These are phyloP conservation scores for Hippophae gyantsensis DNA, from an alignment of 306 rosid genomes.

Conservation along the genomic window DNA sequence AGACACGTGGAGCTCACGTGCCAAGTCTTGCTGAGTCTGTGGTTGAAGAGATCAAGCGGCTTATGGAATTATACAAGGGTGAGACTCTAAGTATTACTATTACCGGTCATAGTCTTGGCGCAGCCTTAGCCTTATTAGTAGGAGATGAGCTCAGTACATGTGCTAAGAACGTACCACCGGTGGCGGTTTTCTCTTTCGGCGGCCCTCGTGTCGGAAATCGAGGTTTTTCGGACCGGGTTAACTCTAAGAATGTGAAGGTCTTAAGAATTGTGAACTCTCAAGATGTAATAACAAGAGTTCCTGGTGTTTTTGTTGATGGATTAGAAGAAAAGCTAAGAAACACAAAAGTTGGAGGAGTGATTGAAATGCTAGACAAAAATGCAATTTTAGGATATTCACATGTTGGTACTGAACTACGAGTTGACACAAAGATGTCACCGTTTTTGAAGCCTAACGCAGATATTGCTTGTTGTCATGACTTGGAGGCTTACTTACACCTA, in stretches of 20 bases:
- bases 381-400: slow-evolving; percentile 59
- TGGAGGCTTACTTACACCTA: slow-evolving; percentile 85
- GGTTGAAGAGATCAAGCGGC: slow-evolving; percentile 49
- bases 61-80: slow-evolving; percentile 46
- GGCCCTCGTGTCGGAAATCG: slow-evolving; percentile 86
- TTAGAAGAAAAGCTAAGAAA: slow-evolving; percentile 34
- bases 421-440: slow-evolving; percentile 80
- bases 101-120: slow-evolving; percentile 86
- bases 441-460: slow-evolving; percentile 79
- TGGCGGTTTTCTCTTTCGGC: slow-evolving; percentile 79
- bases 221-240: slow-evolving; percentile 39
- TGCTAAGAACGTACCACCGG: slow-evolving; percentile 31
- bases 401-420: slow-evolving; percentile 69
- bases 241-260: slow-evolving; percentile 42
- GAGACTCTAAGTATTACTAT: slow-evolving; percentile 67
- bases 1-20: slow-evolving; percentile 63
- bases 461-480: slow-evolving; percentile 77
- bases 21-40: slow-evolving; percentile 60
- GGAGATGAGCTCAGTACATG: slow-evolving; percentile 62
- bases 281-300: slow-evolving; percentile 73
- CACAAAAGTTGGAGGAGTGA: slow-evolving; percentile 22
- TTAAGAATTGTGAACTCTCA: slow-evolving; percentile 73
- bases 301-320: slow-evolving; percentile 40
- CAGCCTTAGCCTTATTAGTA: slow-evolving; percentile 63
- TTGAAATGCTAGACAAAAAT: slow-evolving; percentile 44